Percentiles rank a stretch among this genome's conserved stretches.
phyloP scores from a whole-genome alignment of 2,329 filamentous ascomycete species.

The Fusarium compactum region DNA sequence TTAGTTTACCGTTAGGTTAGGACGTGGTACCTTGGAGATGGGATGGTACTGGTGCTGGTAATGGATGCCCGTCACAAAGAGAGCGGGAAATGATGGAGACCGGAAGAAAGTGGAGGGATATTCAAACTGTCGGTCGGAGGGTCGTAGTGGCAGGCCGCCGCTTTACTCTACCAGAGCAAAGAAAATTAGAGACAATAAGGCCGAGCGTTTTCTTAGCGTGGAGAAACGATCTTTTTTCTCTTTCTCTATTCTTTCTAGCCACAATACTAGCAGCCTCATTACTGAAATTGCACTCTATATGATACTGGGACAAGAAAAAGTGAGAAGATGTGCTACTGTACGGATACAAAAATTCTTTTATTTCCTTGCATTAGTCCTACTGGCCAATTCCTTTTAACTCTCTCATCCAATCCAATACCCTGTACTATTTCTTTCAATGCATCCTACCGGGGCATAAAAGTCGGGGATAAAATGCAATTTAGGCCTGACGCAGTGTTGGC shows the following conservation, averaged over 20 bases:
- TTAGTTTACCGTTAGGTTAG: conserved; percentile 12
- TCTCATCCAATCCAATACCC: conserved; percentile 10
- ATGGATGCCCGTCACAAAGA: conserved; percentile 1
- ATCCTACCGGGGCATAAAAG: conserved; percentile 6
- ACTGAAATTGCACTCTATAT: conserved; percentile 15
- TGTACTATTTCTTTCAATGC: conserved; percentile 14
- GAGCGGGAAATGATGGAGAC: conserved; percentile 39
- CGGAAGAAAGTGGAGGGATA: conserved; percentile 40
- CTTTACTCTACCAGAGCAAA: neutral
- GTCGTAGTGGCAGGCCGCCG: neutral
- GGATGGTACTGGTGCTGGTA: neutral
- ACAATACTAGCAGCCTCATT: conserved; percentile 18
- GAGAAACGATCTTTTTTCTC: neutral
- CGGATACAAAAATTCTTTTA: neutral
- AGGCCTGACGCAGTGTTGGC: conserved; percentile 5
- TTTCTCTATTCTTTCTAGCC: conserved; percentile 8
- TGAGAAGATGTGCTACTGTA: neutral
- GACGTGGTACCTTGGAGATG: conserved; percentile 6
- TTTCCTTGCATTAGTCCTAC: neutral
- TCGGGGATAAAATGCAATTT: conserved; percentile 14
- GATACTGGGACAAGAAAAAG: neutral
- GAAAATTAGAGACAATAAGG: conserved; percentile 23
- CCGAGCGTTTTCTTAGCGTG: conserved; percentile 9
- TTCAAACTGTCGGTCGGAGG: conserved; percentile 38
- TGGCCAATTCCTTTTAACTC: conserved; percentile 27